Evolutionary conservation across 805 yeast species (phyloP), one percentile per base, ranked within the genome.

Genomic region (Candida tibetensis): DNA sequence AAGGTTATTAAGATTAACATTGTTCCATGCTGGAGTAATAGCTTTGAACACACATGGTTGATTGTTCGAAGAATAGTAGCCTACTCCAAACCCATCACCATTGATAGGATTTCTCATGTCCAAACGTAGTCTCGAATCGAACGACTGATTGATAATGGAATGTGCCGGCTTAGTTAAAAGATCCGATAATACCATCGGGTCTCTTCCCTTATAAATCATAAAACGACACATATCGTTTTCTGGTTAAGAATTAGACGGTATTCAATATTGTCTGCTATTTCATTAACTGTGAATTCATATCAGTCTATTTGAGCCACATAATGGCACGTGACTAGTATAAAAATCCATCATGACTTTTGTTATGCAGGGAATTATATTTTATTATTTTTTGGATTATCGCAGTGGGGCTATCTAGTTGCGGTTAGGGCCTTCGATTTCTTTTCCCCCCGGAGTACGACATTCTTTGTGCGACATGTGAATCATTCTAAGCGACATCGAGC

Each of bases 11-110:
- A 93, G 66, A 54, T 93, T 93, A 53, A 85, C 79, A 60, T 93
- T 93, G 64, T 93, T 93, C 99, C 99, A 93, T 1, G 96, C 95
- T 0, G 99, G 99, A 0, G 99, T 93, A 33, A 90, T 93, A 9
- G 98, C 98, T 50, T 88, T 82, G 67, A 86, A 93, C 2, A 89
- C 75, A 61, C 98, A 93, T 17, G 99, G 98, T 2, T 88, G 85
- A 30, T 79, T 77, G 29, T 49, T 52, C 9, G 58, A 45, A 6
- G 66, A 52, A 37, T 93, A 93, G 64, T 93, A 93, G 1, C 98
- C 98, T 16, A 93, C 91, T 2, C 99, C 99, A 60, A 93, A 93
- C 0, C 99, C 99, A 61, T 93, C 99, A 29, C 99, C 99, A 58
- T 93, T 93, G 49, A 93, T 87, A 2, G 99, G 98, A 36, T 95